A percentile compares a stretch with the other conserved stretches of the same genome.
phyloP scores from a whole-genome alignment of 2,329 filamentous ascomycete species.

The Chrysoporthe puriensis region DNA sequence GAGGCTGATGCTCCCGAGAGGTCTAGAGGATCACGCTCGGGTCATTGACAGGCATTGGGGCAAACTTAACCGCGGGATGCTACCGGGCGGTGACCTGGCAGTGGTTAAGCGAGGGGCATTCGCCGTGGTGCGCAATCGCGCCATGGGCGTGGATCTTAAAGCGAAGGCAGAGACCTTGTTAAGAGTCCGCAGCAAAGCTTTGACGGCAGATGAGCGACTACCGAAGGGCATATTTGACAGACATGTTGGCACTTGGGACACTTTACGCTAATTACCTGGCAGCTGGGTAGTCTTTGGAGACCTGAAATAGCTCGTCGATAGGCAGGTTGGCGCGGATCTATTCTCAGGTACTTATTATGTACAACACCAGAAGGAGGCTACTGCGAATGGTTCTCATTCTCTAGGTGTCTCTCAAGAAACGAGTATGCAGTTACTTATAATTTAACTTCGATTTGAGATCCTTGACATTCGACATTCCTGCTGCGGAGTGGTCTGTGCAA shows the following conservation, averaged over 20 bases:
- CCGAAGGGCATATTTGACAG: background rate
- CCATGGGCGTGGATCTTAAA: background rate
- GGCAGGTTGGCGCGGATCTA: background rate
- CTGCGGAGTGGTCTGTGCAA: background rate
- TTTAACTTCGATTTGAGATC: no score
- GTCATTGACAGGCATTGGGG: background rate
- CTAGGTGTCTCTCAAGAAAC: no score
- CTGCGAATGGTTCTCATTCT: no score
- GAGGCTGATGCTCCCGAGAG: background rate
- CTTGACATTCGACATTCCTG: background rate
- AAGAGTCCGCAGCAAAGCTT: background rate
- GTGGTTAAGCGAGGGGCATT: background rate
- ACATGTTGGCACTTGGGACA: background rate
- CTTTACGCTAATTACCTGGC: background rate
- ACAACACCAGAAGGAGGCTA: no score
- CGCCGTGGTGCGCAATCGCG: background rate
- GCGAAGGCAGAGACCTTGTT: background rate
- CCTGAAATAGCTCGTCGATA: background rate
- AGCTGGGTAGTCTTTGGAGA: background rate
- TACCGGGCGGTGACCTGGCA: background rate
- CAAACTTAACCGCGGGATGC: background rate
- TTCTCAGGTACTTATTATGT: background rate
- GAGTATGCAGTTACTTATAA: no score
- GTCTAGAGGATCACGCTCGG: background rate
- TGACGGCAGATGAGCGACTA: background rate